Base-by-base conservation (phyloP, 1,284 basidiomycete species). In the Athelia sp. region DNA sequence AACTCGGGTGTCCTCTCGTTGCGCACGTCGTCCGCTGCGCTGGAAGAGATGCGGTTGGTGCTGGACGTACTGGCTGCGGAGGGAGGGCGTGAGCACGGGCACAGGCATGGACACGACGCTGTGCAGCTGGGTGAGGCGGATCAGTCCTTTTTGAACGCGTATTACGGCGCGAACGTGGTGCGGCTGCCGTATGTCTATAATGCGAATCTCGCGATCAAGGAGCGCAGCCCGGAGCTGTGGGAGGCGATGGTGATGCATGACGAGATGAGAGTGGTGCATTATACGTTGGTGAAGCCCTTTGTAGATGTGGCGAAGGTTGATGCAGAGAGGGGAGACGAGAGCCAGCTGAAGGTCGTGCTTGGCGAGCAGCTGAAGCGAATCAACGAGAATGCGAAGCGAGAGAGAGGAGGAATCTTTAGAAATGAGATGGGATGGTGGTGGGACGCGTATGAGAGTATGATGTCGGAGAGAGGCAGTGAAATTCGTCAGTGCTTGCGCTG, bases 151-250 rank as follows among this genome's bases (percentile, higher is more conserved):
- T 58, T 76, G 18, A 75, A 75, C 56, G 55, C 69, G 19, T 75
- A 70, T 55, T 75, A 70, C 49, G 68, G 64, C 1, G 58, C 64
- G 29, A 65, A 66, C 36, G 66, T 57, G 17, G 52, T 70, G 18
- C 62, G 69, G 14, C 60, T 76, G 3, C 74, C 74, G 2, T 72
- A 71, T 55, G 65, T 66, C 26, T 75, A 75, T 58, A 75, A 75
- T 56, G 70, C 63, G 47, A 75, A 75, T 55, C 60, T 75, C 11
- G 72, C 68, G 9, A 71, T 73, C 58, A 75, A 75, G 59, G 48
- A 52, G 40, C 58, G 64, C 31, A 65, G 58, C 49, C 63, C 63
- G 23, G 45, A 26, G 46, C 49, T 74, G n/a, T 76, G 74, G 74
- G 50, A 57, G 43, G 63, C 61, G 3, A 54, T 62, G 57, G 54